A percentile compares a stretch with the other conserved stretches of the same genome.
Evolutionary conservation across 768 basidiomycete species (phyloP).

Genomic region (Sporobolomyces phaffii): DNA sequence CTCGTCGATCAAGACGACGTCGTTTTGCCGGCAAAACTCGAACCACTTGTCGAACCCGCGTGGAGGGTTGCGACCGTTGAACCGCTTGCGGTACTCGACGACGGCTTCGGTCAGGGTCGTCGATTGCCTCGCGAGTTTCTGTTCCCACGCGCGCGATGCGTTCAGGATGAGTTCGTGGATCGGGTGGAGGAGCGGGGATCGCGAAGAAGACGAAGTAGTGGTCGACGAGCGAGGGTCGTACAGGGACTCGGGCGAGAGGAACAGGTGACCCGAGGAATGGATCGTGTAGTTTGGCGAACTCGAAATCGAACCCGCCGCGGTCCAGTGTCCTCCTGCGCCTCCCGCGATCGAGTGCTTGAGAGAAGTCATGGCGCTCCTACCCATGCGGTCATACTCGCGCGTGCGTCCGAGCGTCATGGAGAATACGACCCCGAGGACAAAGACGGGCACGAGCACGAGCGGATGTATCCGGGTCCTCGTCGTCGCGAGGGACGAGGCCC

Average conservation of each 20-base stretch:
- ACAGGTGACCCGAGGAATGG: constrained; percentile 34
- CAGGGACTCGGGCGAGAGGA: constrained; percentile 24
- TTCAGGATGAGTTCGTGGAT: constrained; percentile 76
- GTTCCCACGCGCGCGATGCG: constrained; percentile 66
- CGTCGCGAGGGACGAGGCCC: background rate
- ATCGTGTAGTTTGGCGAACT: constrained; percentile 15
- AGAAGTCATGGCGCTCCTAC: constrained; percentile 2
- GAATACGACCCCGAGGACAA: constrained; percentile 23
- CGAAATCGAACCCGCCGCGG: background rate
- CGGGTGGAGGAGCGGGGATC: constrained; percentile 56
- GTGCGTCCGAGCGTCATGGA: background rate
- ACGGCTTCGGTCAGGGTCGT: constrained; percentile 71
- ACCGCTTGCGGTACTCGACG: constrained; percentile 69
- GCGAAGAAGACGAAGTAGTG: constrained; percentile 3
- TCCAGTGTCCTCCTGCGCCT: background rate
- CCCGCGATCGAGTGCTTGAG: too few species aligned
- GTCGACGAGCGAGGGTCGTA: background rate
- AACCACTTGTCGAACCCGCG: constrained; percentile 85
- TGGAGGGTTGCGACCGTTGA: constrained; percentile 66
- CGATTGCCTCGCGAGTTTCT: constrained; percentile 67
- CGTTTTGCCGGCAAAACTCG: constrained; percentile 64
- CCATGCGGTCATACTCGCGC: background rate
- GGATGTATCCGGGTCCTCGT: constrained; percentile 30
- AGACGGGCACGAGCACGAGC: constrained; percentile 22
- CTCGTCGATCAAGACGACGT: constrained; percentile 58